Conservation (phyloP, 2,329 filamentous ascomycete genomes). For the Hypoxylon sp. region DNA sequence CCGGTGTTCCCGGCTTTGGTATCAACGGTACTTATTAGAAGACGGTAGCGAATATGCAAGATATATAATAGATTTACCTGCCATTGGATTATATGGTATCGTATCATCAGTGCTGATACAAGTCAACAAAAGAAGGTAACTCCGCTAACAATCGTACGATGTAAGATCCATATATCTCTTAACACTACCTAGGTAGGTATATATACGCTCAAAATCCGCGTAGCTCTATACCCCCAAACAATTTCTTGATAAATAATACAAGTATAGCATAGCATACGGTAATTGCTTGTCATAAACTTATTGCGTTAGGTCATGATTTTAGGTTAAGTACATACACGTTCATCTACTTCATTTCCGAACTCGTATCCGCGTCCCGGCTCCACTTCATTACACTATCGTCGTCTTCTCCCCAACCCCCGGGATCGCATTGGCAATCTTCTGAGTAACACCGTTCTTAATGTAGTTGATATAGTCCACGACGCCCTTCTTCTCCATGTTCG, state of each 20-base stretch:
- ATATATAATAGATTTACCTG: background rate
- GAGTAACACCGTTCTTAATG: slow-evolving; percentile 57
- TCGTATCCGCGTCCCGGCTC: background rate
- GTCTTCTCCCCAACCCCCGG: slow-evolving; percentile 46
- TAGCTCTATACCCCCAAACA: background rate
- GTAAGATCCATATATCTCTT: background rate
- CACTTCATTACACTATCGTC: slow-evolving; percentile 41
- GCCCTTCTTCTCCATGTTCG: slow-evolving; percentile 68
- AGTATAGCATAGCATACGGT: background rate
- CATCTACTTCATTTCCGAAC: slow-evolving; percentile 14
- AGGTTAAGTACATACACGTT: slow-evolving; percentile 29
- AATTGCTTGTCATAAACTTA: slow-evolving; percentile 22
- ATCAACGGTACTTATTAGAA: background rate
- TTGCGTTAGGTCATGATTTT: slow-evolving; percentile 43
- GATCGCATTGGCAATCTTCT: slow-evolving; percentile 47
- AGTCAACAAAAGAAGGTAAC: background rate
- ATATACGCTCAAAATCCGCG: background rate
- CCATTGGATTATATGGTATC: background rate
- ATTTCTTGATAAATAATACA: background rate
- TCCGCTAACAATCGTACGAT: background rate
- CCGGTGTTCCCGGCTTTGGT: background rate
- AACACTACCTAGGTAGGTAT: too few relatives aligned
- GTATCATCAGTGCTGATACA: background rate
- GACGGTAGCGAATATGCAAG: background rate
- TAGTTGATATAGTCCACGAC: slow-evolving; percentile 58